phyloP scores from a whole-genome alignment of 305 asterid species.

The Fraxinus floribunda region DNA sequence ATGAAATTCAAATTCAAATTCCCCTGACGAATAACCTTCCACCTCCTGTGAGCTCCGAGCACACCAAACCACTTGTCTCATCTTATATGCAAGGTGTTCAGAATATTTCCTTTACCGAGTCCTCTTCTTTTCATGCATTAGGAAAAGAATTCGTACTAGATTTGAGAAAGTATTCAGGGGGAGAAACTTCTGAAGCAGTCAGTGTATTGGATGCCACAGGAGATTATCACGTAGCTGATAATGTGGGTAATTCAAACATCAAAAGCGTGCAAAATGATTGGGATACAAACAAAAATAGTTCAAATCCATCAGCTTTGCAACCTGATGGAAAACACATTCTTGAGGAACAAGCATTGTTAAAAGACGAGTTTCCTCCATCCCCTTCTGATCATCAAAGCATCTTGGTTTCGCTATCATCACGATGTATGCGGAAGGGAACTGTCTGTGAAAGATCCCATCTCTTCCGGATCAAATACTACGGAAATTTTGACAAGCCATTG shows the following conservation, averaged over 20 bases:
- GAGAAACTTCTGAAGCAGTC: slow-evolving; percentile 33
- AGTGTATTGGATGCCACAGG: slow-evolving; percentile 23
- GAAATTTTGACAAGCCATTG: slow-evolving; percentile 86
- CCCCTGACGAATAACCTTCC: slow-evolving; percentile 26
- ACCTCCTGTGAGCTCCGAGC: slow-evolving; percentile 36
- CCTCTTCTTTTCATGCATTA: slow-evolving; percentile 30
- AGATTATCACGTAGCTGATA: slow-evolving; percentile 28
- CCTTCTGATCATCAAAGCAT: slow-evolving; percentile 93
- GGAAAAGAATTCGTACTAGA: slow-evolving; percentile 33
- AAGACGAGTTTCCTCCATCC: slow-evolving; percentile 80
- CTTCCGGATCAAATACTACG: slow-evolving; percentile 87
- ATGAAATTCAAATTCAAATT: slow-evolving; percentile 28
- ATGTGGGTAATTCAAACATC: slow-evolving; percentile 31
- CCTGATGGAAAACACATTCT: slow-evolving; percentile 38
- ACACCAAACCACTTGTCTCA: slow-evolving; percentile 31
- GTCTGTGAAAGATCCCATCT: slow-evolving; percentile 92
- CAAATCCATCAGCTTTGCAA: slow-evolving; percentile 38
- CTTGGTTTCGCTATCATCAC: slow-evolving; percentile 82
- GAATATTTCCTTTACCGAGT: slow-evolving; percentile 34
- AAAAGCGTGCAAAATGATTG: slow-evolving; percentile 34
- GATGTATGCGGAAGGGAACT: slow-evolving; percentile 94
- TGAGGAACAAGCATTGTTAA: slow-evolving; percentile 47
- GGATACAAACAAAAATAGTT: slow-evolving; percentile 30
- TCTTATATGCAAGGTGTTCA: slow-evolving; percentile 37
- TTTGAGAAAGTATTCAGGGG: slow-evolving; percentile 34